These are phyloP conservation scores for Sisymbrium altissimum DNA, from an alignment of 345 rosid genomes.

Conservation along the genomic window DNA sequence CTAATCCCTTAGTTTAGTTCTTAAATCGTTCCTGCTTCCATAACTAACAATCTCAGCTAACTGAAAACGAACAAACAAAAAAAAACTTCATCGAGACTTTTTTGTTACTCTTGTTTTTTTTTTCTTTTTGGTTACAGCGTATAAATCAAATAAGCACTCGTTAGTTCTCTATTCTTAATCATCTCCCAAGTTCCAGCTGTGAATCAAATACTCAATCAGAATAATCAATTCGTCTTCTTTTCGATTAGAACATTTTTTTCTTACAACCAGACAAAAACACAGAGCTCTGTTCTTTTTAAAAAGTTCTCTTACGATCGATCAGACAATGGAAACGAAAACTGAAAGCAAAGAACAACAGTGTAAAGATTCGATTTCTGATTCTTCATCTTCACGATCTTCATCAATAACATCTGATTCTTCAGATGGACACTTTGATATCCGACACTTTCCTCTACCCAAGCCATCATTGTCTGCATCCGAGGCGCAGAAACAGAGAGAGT, in stretches of 20 bases:
- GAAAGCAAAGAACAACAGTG: conserved; percentile 16
- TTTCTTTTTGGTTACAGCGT: background rate
- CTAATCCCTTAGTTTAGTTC: conserved; percentile 16
- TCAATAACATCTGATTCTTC: conserved; percentile 35
- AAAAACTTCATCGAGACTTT: background rate
- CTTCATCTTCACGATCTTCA: conserved; percentile 28
- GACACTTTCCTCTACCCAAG: conserved; percentile 29
- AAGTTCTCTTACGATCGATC: background rate
- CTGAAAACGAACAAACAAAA: background rate
- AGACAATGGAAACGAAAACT: conserved; percentile 11
- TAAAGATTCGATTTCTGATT: background rate
- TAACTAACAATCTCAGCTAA: background rate
- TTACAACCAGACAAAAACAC: conserved; percentile 1
- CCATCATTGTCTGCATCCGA: conserved; percentile 31
- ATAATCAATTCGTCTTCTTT: background rate
- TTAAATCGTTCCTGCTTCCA: background rate
- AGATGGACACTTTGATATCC: conserved; percentile 27
- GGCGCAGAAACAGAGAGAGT: conserved; percentile 23
- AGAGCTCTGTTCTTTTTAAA: background rate
- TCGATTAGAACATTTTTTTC: background rate
- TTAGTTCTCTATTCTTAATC: background rate
- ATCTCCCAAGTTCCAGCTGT: background rate
- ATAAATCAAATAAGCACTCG: background rate
- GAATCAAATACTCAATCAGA: background rate
- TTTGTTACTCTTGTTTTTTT: conserved; percentile 8